phyloP scores from a whole-genome alignment of 2,329 filamentous ascomycete species.

The Rhynchosporium agropyri region DNA sequence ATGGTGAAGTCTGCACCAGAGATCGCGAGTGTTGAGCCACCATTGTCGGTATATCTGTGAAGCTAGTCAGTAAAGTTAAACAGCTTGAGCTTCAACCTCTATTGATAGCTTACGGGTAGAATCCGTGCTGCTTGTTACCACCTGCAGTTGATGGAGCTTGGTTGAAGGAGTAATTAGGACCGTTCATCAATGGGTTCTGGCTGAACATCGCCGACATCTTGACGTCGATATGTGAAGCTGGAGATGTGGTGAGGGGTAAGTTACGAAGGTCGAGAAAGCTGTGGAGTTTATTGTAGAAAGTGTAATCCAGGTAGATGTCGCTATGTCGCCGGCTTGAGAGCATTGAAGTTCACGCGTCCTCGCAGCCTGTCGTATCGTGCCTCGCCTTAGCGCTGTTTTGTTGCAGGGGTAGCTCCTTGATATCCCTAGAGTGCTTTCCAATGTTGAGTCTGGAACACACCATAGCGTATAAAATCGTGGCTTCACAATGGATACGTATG shows the following conservation, averaged over 20 bases:
- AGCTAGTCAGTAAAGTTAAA: slow-evolving; percentile 20
- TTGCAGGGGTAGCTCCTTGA: slow-evolving; percentile 39
- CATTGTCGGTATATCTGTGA: slow-evolving; percentile 91
- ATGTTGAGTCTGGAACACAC: background rate
- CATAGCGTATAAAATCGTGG: slow-evolving; percentile 1
- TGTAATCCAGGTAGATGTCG: slow-evolving; percentile 8
- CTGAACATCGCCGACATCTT: slow-evolving; percentile 69
- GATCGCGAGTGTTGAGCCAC: slow-evolving; percentile 93
- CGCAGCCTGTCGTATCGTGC: slow-evolving; percentile 34
- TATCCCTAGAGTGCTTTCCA: background rate
- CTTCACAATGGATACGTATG: slow-evolving; percentile 35
- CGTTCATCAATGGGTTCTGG: slow-evolving; percentile 69
- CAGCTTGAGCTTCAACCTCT: background rate
- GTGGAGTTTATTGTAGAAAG: slow-evolving; percentile 14
- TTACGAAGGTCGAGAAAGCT: background rate
- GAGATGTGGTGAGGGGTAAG: slow-evolving; percentile 14
- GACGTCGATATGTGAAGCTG: slow-evolving; percentile 25
- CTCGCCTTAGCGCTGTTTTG: slow-evolving; percentile 33
- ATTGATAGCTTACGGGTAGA: slow-evolving; percentile 75
- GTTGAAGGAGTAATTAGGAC: slow-evolving; percentile 69
- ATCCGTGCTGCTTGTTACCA: slow-evolving; percentile 72
- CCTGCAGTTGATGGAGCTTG: slow-evolving; percentile 57
- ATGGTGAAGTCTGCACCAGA: slow-evolving; percentile 93
- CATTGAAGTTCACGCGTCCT: slow-evolving; percentile 32
- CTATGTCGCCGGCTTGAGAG: slow-evolving; percentile 15